A percentile compares a stretch with the other conserved stretches of the same genome.
Conservation (phyloP, 1,284 basidiomycete species). For the Athelia sp. region DNA sequence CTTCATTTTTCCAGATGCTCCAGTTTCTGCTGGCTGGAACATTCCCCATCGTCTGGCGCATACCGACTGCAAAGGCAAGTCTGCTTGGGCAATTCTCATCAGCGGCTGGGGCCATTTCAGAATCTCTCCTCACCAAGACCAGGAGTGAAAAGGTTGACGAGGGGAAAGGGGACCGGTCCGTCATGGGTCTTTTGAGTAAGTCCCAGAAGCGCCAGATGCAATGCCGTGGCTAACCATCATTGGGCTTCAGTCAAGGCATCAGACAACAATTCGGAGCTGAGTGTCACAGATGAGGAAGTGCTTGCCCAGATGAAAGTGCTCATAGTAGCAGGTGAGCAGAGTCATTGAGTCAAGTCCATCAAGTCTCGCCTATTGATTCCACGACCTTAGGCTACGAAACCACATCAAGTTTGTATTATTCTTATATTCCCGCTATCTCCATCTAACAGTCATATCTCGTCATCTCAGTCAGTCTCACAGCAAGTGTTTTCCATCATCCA, state of each 20-base stretch:
- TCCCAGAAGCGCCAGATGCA: slow-evolving; percentile 4
- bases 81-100: too few relatives aligned
- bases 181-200: slow-evolving; percentile 51
- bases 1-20: slow-evolving; percentile 18
- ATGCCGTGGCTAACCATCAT: slow-evolving; percentile 1
- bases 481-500: slow-evolving; percentile 13
- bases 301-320: slow-evolving; percentile 39
- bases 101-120: too few relatives aligned
- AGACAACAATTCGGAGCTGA: slow-evolving; percentile 30
- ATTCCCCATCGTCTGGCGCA: slow-evolving; percentile 36
- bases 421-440: slow-evolving; percentile 8
- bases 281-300: slow-evolving; percentile 64
- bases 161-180: slow-evolving; percentile 35
- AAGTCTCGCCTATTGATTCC: neutral
- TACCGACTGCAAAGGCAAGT: too few relatives aligned
- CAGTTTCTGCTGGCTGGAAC: slow-evolving; percentile 36
- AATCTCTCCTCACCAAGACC: slow-evolving; percentile 38
- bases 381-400: slow-evolving; percentile 40
- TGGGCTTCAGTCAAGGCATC: slow-evolving; percentile 47
- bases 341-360: neutral
- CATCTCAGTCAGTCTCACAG: slow-evolving; percentile 30
- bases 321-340: neutral
- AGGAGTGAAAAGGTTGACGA: slow-evolving; percentile 30
- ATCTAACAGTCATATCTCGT: slow-evolving; percentile 7
- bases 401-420: slow-evolving; percentile 29